Evolutionary conservation across 768 basidiomycete species (phyloP), one percentile per base, ranked within the genome.

Genomic region (Hypholoma fasciculare): DNA sequence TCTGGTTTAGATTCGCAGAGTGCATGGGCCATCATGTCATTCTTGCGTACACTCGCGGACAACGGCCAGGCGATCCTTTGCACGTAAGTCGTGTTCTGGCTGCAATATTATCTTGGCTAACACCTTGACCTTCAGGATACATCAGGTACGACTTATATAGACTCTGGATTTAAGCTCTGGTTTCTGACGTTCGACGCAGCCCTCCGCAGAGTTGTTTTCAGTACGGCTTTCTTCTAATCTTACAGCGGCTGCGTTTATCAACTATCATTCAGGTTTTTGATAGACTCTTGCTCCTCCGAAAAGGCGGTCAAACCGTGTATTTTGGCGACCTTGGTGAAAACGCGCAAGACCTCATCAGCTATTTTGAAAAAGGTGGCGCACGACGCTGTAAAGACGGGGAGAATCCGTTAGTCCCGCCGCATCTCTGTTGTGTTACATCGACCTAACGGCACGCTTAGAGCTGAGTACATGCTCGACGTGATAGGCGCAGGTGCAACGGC

Each of bases 61-160:
- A 84, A 82, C 60, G 94, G 94, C 1, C 93, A 94, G 67, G 89
- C 92, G 34, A 94, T 96, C 63, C 76, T 96, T n/a, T 95, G 93
- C 86, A 96, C 91, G 78, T 87, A 64, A 51, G 85, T 74, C 6
- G 13, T 27, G 23, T n/a, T 37, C 38, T 16, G 19, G 14, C 17
- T 20, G 42, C 39, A 3, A 8, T 7, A 50, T 19, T 12, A 8
- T 14, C 49, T 27, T 4, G 38, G n/a, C 9, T 34, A 1, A 47
- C 49, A 49, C 17, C 39, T 40, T n/a, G 2, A 19, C 5, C 53
- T 23, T 4, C 53, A 80, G 80, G 4, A 81, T 82, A 47, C 81
- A 81, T 60, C 80, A 75, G 69, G 73, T 71, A 61, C 56, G 49
- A 34, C 7, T 11, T 34, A 1, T 3, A 37, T 17, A 4, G 14